Conservation (phyloP, 1,284 basidiomycete genomes). For the Malassezia yamatoensis region DNA sequence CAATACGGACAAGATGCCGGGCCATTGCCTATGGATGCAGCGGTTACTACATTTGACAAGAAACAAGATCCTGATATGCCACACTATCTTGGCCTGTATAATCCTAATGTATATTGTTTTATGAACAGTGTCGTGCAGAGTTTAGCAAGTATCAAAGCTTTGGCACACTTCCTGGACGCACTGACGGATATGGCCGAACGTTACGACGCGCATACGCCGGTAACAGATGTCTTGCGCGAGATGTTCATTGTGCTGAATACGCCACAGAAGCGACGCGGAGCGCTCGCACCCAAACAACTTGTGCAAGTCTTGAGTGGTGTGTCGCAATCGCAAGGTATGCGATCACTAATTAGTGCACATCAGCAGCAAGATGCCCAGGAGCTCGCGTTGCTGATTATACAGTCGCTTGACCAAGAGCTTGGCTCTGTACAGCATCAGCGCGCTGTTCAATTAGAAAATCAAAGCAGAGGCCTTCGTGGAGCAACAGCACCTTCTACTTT, state of each 20-base stretch:
- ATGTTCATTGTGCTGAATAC: constrained; percentile 31
- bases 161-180: constrained; percentile 23
- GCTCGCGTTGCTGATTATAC: constrained; percentile 37
- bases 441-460: background rate
- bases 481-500: constrained; percentile 22
- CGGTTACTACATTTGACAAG: background rate
- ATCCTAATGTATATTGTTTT: constrained; percentile 46
- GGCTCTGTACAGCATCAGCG: constrained; percentile 20
- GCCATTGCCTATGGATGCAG: background rate
- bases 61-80: background rate
- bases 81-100: constrained; percentile 30
- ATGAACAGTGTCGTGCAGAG: constrained; percentile 44
- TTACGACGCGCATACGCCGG: constrained; percentile 39
- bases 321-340: constrained; percentile 25
- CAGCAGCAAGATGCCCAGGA: constrained; percentile 48
- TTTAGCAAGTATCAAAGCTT: constrained; percentile 24
- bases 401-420: constrained; percentile 36
- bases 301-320: constrained; percentile 26
- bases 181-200: constrained; percentile 26
- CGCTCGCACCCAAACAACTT: constrained; percentile 28
- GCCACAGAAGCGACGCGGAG: constrained; percentile 1
- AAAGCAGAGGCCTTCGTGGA: constrained; percentile 23
- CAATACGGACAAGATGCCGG: background rate
- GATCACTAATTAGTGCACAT: constrained; percentile 37
- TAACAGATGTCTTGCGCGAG: constrained; percentile 35